Evolutionary conservation across 257 asterid species (phyloP).

Genomic region (Solanum okadae): DNA sequence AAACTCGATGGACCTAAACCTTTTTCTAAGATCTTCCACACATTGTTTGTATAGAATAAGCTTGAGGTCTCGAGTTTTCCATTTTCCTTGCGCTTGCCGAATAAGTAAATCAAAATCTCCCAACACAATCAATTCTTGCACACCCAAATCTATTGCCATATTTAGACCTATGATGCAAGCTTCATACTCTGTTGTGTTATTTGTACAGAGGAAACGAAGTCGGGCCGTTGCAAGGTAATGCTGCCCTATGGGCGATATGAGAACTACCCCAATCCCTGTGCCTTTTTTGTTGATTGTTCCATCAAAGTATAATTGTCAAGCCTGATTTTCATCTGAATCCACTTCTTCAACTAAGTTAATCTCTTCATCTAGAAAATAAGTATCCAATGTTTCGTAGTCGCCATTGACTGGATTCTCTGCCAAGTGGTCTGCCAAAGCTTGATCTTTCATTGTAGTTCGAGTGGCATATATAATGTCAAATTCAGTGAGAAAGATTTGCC

Average conservation of each 20-base stretch:
- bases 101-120: background rate
- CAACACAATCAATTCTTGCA: background rate
- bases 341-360: too few relatives aligned
- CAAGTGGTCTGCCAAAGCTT: too few relatives aligned
- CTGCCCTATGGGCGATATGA: background rate
- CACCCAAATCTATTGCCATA: background rate
- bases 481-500: background rate
- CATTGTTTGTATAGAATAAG: background rate
- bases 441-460: too few relatives aligned
- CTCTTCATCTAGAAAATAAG: too few relatives aligned
- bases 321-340: too few relatives aligned
- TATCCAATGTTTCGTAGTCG: too few relatives aligned
- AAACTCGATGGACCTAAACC: background rate
- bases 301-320: too few relatives aligned
- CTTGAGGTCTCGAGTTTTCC: background rate
- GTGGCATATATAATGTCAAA: background rate
- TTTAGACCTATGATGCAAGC: background rate
- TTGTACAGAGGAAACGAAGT: background rate
- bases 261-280: background rate
- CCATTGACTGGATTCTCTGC: too few relatives aligned
- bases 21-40: too few relatives aligned
- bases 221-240: background rate
- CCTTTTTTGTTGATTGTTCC: too few relatives aligned
- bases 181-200: background rate
- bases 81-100: background rate